Base-by-base conservation (phyloP, 768 basidiomycete genomes). In the Podaxis sp. region DNA sequence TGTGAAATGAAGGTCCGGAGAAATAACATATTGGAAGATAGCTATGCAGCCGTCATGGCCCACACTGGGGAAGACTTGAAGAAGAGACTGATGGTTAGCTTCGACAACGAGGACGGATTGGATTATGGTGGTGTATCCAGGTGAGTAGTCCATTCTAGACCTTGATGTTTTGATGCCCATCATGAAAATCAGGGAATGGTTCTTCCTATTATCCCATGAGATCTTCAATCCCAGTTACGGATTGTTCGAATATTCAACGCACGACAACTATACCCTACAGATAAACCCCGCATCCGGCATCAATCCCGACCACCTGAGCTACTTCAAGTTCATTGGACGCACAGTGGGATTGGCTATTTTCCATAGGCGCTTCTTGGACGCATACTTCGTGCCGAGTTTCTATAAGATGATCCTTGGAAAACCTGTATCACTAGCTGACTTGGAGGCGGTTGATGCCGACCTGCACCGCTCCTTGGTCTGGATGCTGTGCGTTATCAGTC, bases 1-100 rank as follows among this genome's bases (percentile, higher is more conserved):
- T 94, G 91, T 66, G 92, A 95, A 69, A 73, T 95, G 67, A 94
- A 91, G 71, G 79, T 96, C 16, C 82, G 92, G 58, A 82, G 94
- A 40, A 84, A 80, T 47, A 85, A 88, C 63, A 87, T 95, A 55
- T 79, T 95, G 67, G 94, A 95, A 71, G 94, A 95, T 66, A 90
- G 88, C 68, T 96, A 90, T 71, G 79, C 84, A 55, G 85, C 91
- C 62, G 83, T 95, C 50, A 95, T 95, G 93, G 85, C 84, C 18
- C 76, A 89, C 63, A 84, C 83, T 28, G 87, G 88, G 1, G 82
- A 85, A 55, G 87, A 90, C 54, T 68, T 92, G 63, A 89, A 88
- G 70, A 82, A 84, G 70, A 74, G 87, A 62, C 69, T 92, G 62
- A 84, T 90, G 79, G 81, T 91, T 47, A 86, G 77, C 67, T 92